These are phyloP conservation scores for Rubroshorea leprosula DNA, from an alignment of 345 rosid species.

Conservation along the genomic window DNA sequence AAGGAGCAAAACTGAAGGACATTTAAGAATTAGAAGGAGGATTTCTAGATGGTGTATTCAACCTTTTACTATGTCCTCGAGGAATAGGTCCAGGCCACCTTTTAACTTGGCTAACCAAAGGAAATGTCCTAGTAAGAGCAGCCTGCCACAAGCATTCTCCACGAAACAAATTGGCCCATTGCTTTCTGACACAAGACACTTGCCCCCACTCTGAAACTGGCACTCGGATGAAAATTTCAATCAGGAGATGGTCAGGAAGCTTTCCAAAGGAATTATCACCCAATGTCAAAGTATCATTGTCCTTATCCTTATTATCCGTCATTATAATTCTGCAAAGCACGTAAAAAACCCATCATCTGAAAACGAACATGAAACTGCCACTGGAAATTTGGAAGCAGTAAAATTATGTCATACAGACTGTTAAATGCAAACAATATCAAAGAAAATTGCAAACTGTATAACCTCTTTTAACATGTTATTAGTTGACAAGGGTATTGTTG, in stretches of 20 bases:
- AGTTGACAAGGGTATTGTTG: too few relatives aligned
- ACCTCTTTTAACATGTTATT: too few relatives aligned
- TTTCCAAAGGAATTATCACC: slow-evolving; percentile 38
- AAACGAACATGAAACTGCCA: neutral
- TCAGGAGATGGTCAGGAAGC: slow-evolving; percentile 74
- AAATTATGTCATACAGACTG: neutral
- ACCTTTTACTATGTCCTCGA: slow-evolving; percentile 63
- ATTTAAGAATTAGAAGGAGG: too few relatives aligned
- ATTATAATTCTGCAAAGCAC: slow-evolving; percentile 54
- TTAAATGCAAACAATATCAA: too few relatives aligned
- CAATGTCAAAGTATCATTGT: slow-evolving; percentile 19
- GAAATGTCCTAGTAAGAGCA: slow-evolving; percentile 55
- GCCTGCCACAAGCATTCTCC: slow-evolving; percentile 88
- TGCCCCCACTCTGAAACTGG: slow-evolving; percentile 60
- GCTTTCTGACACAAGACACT: slow-evolving; percentile 59
- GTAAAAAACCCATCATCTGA: neutral
- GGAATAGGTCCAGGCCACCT: slow-evolving; percentile 88
- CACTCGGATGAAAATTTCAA: slow-evolving; percentile 70
- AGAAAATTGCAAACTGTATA: too few relatives aligned
- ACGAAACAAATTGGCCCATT: slow-evolving; percentile 60
- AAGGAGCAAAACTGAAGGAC: too few relatives aligned
- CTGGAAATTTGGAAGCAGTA: neutral
- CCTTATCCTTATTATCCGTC: slow-evolving; percentile 30
- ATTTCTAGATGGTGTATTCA: neutral
- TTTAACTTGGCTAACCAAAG: slow-evolving; percentile 43